These are phyloP conservation scores for Cyclocybe cylindracea DNA, from an alignment of 768 basidiomycete species.

Conservation along the genomic window DNA sequence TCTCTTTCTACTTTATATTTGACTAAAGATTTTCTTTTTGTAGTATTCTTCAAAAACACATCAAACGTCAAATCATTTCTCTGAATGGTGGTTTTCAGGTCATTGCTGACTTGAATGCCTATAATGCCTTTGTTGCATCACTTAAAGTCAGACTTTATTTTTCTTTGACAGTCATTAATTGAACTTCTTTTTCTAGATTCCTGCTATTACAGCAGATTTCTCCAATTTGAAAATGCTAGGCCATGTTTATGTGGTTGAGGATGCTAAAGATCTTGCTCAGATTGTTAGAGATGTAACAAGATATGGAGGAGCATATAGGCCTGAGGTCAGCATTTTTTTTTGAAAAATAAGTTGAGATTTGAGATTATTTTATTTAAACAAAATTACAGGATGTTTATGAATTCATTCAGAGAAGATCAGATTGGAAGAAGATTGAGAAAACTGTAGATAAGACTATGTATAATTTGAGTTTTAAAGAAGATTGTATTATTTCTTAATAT, in stretches of 20 bases:
- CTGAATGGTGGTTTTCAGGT: slow-evolving; percentile 92
- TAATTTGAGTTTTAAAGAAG: slow-evolving; percentile 90
- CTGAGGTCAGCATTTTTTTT: slow-evolving; percentile 62
- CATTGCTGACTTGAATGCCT: slow-evolving; percentile 94
- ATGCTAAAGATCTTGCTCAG: slow-evolving; percentile 94
- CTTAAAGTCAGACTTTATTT: slow-evolving; percentile 60
- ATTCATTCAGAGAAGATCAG: slow-evolving; percentile 90
- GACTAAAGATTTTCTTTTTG: not conserved
- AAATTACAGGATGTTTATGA: slow-evolving; percentile 81
- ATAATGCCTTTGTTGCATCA: slow-evolving; percentile 85
- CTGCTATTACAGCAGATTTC: slow-evolving; percentile 85
- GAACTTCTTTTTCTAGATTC: slow-evolving; percentile 44
- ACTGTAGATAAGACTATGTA: slow-evolving; percentile 95
- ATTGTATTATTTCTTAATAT: slow-evolving; percentile 63
- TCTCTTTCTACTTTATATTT: slow-evolving; percentile 1
- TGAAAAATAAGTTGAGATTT: not conserved
- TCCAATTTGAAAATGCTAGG: slow-evolving; percentile 96
- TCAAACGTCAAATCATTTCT: slow-evolving; percentile 97
- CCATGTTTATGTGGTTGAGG: slow-evolving; percentile 93
- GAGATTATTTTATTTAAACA: not conserved
- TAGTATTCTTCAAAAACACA: slow-evolving; percentile 93
- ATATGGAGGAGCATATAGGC: slow-evolving; percentile 92
- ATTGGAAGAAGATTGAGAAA: slow-evolving; percentile 99
- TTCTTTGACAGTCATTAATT: not conserved
- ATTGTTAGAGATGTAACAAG: slow-evolving; percentile 94